Conservation (phyloP, 116 monocot species). For the Phalaenopsis hybrid region DNA sequence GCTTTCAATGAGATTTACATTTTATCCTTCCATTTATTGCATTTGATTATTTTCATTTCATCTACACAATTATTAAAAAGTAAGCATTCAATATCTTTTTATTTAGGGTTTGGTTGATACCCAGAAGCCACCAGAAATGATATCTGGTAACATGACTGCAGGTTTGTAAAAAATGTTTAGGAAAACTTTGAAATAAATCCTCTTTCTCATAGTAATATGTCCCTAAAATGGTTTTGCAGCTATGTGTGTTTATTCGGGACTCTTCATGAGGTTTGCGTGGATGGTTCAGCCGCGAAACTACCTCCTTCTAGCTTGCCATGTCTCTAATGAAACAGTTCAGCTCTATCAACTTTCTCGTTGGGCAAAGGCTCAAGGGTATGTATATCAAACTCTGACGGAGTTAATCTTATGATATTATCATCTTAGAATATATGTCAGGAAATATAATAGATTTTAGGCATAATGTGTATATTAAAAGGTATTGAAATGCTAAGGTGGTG, state of each 20-base stretch:
- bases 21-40: no score
- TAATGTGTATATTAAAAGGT: not conserved
- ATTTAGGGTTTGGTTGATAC: constrained; percentile 84
- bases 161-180: constrained; percentile 28
- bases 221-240: constrained; percentile 40
- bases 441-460: not conserved
- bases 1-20: no score
- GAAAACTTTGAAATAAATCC: not conserved
- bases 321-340: constrained; percentile 91
- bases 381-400: not conserved
- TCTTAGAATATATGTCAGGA: not conserved
- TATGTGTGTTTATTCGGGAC: constrained; percentile 92
- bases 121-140: constrained; percentile 94
- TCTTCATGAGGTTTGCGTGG: constrained; percentile 99
- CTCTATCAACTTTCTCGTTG: constrained; percentile 87
- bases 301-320: constrained; percentile 93
- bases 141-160: constrained; percentile 98
- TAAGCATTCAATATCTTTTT: no score
- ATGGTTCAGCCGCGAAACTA: constrained; percentile 98
- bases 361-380: constrained; percentile 81
- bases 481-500: no score
- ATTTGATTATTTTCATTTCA: no score
- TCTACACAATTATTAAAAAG: no score
- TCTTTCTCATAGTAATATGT: not conserved
- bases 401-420: not conserved